Conservation (phyloP, 768 basidiomycete species). For the Mycena indigotica region DNA sequence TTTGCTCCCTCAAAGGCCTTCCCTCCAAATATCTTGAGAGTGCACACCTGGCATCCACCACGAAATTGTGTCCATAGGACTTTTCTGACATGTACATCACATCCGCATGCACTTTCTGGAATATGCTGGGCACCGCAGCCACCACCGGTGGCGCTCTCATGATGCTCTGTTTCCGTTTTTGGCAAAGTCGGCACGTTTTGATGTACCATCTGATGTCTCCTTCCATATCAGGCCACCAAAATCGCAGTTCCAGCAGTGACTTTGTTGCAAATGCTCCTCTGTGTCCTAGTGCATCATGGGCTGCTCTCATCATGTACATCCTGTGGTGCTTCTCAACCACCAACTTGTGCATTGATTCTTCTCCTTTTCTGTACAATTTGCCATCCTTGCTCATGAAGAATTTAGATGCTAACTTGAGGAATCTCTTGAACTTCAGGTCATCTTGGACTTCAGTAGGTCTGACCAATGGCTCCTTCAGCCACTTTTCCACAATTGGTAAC, state of each 20-base stretch:
- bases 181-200: slow-evolving; percentile 36
- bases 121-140: slow-evolving; percentile 26
- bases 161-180: slow-evolving; percentile 25
- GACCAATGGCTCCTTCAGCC: neutral
- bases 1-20: slow-evolving; percentile 24
- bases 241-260: slow-evolving; percentile 10
- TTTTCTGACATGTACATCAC: slow-evolving; percentile 29
- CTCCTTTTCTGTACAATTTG: neutral
- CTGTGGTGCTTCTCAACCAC: slow-evolving; percentile 1
- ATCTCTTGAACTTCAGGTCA: neutral
- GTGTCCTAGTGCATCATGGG: slow-evolving; percentile 24
- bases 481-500: neutral
- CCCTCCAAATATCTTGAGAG: slow-evolving; percentile 28
- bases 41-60: slow-evolving; percentile 30
- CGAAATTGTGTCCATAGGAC: slow-evolving; percentile 24
- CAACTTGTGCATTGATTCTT: slow-evolving; percentile 1
- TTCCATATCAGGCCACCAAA: slow-evolving; percentile 28
- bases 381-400: slow-evolving; percentile 1
- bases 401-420: neutral
- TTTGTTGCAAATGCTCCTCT: slow-evolving; percentile 11
- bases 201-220: slow-evolving; percentile 34
- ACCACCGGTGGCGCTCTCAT: slow-evolving; percentile 32
- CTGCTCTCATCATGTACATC: slow-evolving; percentile 8
- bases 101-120: slow-evolving; percentile 32
- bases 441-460: neutral